Evolutionary conservation across 768 basidiomycete species (phyloP), one percentile per base, ranked within the genome.

Genomic region (Pholiota conissans): DNA sequence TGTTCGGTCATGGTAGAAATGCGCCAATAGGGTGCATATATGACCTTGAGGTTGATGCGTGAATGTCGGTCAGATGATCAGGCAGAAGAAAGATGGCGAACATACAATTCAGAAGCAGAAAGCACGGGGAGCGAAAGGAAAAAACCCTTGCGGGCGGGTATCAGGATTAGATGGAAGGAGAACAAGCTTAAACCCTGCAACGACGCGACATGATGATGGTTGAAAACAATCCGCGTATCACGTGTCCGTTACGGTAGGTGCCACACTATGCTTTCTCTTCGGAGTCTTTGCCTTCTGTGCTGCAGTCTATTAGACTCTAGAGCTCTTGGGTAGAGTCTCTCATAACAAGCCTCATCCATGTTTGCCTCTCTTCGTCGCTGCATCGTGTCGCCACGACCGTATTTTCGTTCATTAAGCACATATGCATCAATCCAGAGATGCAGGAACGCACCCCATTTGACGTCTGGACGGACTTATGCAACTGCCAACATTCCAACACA

Each of bases 191-290:
- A 35, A 27, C 20, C 14, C 6, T 8, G 29, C 26, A n/a, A 24
- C 34, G 59, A 62, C 63, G 57, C 55, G 65, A 65, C 59, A 32
- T 32, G 7, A 32, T 13, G 7, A 61, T 64, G 64, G 67, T 69
- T 67, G 67, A 66, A 69, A 68, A 67, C 64, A 64, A 64, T 57
- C 61, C 67, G 58, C 64, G 63, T 65, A 57, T 67, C 70, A 73
- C 71, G 69, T 69, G 71, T 16, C 11, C 55, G 53, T 50, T 56
- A 47, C 20, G 26, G 8, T 13, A 26, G 26, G 22, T 35, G n/a
- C n/a, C n/a, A n/a, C n/a, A n/a, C n/a, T n/a, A n/a, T n/a, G n/a
- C n/a, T n/a, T n/a, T n/a, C n/a, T n/a, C n/a, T n/a, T n/a, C n/a
- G n/a, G n/a, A n/a, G n/a, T n/a, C n/a, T n/a, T n/a, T n/a, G n/a